Evolutionary conservation across 1,284 basidiomycete genomes (phyloP).

Genomic region (Thecaphora thlaspeos): DNA sequence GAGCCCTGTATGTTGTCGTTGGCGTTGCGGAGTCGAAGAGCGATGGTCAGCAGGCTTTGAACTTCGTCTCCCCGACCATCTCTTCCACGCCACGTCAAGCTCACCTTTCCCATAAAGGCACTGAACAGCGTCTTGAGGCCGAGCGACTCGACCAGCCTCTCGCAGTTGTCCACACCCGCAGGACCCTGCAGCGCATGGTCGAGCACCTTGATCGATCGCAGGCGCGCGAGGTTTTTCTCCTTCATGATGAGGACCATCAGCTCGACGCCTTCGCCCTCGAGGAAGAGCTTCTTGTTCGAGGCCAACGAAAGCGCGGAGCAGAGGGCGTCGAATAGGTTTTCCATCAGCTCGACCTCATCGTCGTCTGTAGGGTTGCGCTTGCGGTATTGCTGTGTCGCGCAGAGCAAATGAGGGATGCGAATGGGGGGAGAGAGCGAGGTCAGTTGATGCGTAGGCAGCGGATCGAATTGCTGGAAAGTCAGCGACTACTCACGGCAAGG

Average conservation of each 20-base stretch:
- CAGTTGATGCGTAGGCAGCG: not conserved
- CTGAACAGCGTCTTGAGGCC: constrained; percentile 87
- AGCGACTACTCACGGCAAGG: constrained; percentile 74
- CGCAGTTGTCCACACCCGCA: constrained; percentile 66
- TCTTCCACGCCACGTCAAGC: too few species aligned
- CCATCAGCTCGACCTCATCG: constrained; percentile 95
- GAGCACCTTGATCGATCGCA: constrained; percentile 67
- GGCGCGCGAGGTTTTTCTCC: constrained; percentile 74
- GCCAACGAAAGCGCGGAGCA: constrained; percentile 63
- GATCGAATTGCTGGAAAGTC: too few species aligned
- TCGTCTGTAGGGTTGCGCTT: constrained; percentile 75
- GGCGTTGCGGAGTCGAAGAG: not conserved
- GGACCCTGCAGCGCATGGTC: constrained; percentile 91
- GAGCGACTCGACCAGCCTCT: constrained; percentile 79
- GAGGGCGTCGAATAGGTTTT: constrained; percentile 86
- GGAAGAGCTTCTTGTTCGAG: constrained; percentile 78
- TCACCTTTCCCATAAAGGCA: constrained; percentile 70
- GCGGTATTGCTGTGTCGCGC: constrained; percentile 63
- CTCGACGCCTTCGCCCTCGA: constrained; percentile 89
- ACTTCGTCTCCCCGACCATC: too few species aligned
- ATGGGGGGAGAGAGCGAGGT: not conserved
- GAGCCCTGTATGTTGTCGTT: constrained; percentile 1
- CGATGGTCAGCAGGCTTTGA: too few species aligned
- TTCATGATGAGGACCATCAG: constrained; percentile 90
- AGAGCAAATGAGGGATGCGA: not conserved